Conservation (phyloP, 169 alveolate genomes). For the Plasmodium chabaudi region DNA sequence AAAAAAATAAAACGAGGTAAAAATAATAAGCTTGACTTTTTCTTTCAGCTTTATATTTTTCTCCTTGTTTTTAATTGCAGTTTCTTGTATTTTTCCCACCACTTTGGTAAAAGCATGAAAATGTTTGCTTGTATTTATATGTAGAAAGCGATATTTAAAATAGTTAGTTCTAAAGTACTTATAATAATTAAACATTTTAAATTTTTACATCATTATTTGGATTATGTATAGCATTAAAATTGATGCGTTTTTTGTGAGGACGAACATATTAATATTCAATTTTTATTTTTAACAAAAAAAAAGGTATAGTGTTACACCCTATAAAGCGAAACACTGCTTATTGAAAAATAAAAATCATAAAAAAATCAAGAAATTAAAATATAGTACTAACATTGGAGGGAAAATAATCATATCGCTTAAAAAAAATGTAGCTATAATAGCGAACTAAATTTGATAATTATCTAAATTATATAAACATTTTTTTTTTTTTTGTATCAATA, state of each 20-base stretch:
- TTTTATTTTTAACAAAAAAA: not conserved
- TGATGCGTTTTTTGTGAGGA: too few relatives aligned
- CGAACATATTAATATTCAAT: too few relatives aligned
- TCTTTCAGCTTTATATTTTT: slow-evolving; percentile 50
- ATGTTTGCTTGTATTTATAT: slow-evolving; percentile 16
- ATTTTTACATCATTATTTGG: not conserved
- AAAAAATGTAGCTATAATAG: too few relatives aligned
- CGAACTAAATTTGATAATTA: too few relatives aligned
- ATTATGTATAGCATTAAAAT: not conserved
- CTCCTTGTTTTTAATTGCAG: slow-evolving; percentile 40
- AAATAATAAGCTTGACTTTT: slow-evolving; percentile 62
- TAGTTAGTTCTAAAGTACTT: slow-evolving; percentile 24
- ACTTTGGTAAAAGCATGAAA: slow-evolving; percentile 23
- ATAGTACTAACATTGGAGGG: too few relatives aligned
- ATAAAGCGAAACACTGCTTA: not conserved
- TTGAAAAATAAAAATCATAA: slow-evolving; percentile 5
- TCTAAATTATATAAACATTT: too few relatives aligned
- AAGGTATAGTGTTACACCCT: not conserved
- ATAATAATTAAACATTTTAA: slow-evolving; percentile 22
- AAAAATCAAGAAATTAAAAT: not conserved
- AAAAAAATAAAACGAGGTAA: slow-evolving; percentile 69
- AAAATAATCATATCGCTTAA: too few relatives aligned
- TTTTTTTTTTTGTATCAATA: too few relatives aligned
- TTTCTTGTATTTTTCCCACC: not conserved
- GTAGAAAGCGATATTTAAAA: slow-evolving; percentile 8